A percentile compares a stretch with the other conserved stretches of the same genome.
These are phyloP conservation scores for Isatis lusitanica DNA, from an alignment of 441 rosid genomes.

Conservation along the genomic window DNA sequence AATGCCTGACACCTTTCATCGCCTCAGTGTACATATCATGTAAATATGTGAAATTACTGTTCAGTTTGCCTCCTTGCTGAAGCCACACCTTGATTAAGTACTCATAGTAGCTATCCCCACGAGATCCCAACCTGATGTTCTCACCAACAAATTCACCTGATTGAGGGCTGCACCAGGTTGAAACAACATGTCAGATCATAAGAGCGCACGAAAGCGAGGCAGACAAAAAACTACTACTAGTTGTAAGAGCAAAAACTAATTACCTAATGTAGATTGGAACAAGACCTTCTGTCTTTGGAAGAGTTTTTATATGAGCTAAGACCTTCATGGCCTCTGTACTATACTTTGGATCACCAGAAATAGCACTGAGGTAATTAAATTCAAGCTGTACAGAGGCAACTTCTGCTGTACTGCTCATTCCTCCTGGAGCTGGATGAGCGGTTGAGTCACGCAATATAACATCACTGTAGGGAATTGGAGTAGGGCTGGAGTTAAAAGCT, in stretches of 20 bases:
- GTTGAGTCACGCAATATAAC: conserved; percentile 74
- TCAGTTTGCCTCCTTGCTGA: conserved; percentile 61
- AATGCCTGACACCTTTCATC: conserved; percentile 87
- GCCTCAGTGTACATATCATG: conserved; percentile 91
- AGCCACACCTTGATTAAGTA: conserved; percentile 96
- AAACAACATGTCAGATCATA: conserved; percentile 26
- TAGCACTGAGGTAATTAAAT: conserved; percentile 83
- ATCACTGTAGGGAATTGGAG: conserved; percentile 87
- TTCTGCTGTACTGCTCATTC: conserved; percentile 93
- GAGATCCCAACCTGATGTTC: conserved; percentile 94
- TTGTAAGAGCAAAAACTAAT: neutral
- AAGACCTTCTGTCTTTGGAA: conserved; percentile 86
- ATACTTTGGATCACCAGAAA: conserved; percentile 93
- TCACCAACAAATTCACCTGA: conserved; percentile 87
- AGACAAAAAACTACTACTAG: neutral
- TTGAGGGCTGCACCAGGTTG: conserved; percentile 67
- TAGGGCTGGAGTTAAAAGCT: conserved; percentile 89
- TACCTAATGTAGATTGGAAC: conserved; percentile 97
- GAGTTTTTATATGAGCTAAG: conserved; percentile 77
- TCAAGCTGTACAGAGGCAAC: conserved; percentile 94
- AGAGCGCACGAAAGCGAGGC: neutral
- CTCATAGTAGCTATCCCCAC: conserved; percentile 98
- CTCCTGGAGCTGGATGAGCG: conserved; percentile 86
- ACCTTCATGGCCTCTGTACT: conserved; percentile 90
- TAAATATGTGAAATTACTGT: conserved; percentile 60